Evolutionary conservation across 257 asterid species (phyloP), one percentile per base, ranked within the genome.

Genomic region (Jacaranda copaia): DNA sequence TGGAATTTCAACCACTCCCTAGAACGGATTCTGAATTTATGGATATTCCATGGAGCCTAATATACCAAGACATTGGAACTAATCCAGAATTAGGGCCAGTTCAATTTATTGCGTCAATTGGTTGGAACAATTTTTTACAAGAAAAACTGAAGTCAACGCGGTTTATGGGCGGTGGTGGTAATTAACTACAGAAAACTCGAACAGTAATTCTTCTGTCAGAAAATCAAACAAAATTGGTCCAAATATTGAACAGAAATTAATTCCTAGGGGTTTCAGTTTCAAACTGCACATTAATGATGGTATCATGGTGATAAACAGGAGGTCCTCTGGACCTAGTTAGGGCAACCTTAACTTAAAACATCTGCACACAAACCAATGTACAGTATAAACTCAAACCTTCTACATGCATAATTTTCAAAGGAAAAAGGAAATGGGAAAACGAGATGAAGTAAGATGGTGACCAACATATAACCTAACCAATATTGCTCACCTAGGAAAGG

Each of bases 391-490:
- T 12, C 5, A 35, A 19, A 40, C 40, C 16, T 43, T 5, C 11
- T 1, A 19, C 0, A 51, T 40, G 53, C 48, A 53, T 51, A 55
- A 43, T 68, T 45, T 59, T 5, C 43, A 40, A 45, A 77, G 6
- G 5, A 58, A 25, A 45, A 46, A 3, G 5, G n/a, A 6, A 5
- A 19, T 3, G 5, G 1, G 8, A 35, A 69, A 77, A 56, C 14
- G 59, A 55, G 56, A 52, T 4, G 40, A 77, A 8, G 8, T 42
- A 42, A 77, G 84, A 77, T 74, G 85, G 87, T 87, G 88, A 87
- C 80, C 91, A 77, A 87, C 85, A 85, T 58, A 25, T 72, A 65
- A 87, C 91, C 91, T 85, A 87, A 19, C 84, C 81, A 72, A 77
- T 77, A 81, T 74, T 83, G 86, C 85, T 80, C 87, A 84, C 87